Evolutionary conservation across 202 grass and related monocot genomes (phyloP).

Genomic region (Panicum virgatum): DNA sequence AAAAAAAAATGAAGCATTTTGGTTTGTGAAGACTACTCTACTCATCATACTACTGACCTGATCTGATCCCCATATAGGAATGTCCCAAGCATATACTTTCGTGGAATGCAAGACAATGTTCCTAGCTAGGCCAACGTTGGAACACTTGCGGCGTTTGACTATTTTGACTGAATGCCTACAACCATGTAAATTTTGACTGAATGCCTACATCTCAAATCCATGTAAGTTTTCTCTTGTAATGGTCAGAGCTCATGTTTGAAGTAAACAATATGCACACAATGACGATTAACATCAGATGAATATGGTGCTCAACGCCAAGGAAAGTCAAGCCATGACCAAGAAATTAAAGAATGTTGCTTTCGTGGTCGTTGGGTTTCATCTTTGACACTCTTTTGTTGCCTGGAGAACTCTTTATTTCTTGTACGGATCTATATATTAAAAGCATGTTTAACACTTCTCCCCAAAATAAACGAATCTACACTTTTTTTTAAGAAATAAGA

Average conservation of each 20-base stretch:
- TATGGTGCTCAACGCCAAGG: neutral
- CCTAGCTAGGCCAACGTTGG: neutral
- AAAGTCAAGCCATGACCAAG: neutral
- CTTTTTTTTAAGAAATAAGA: no score
- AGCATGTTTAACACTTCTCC: no score
- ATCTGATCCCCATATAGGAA: no score
- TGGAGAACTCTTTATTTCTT: neutral
- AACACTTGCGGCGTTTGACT: slow-evolving; percentile 18
- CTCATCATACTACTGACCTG: no score
- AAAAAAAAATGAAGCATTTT: no score
- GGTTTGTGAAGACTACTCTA: no score
- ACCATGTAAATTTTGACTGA: neutral
- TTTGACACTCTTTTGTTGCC: neutral
- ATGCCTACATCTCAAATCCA: neutral
- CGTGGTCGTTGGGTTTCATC: neutral
- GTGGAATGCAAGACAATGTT: no score
- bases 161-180: neutral
- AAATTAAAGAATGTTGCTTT: neutral
- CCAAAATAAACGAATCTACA: no score
- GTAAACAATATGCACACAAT: no score
- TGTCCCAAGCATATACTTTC: no score
- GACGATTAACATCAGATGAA: no score
- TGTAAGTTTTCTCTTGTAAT: neutral
- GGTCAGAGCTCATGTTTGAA: neutral
- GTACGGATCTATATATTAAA: no score